These are phyloP conservation scores for Boletus rex-veris DNA, from an alignment of 768 basidiomycete species.

Conservation along the genomic window DNA sequence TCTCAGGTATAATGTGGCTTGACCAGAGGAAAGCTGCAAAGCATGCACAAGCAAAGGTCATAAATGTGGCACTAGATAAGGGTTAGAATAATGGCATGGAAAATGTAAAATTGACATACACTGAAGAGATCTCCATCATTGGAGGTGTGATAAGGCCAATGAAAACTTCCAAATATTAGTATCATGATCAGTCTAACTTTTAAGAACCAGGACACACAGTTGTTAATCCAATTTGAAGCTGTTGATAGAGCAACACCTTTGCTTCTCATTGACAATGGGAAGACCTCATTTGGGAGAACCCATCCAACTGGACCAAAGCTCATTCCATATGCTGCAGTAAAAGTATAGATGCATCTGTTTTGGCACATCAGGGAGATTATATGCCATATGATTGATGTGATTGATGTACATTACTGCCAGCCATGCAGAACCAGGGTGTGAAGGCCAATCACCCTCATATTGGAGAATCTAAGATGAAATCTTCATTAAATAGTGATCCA, in stretches of 20 bases:
- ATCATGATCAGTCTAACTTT: neutral
- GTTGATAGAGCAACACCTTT: constrained; percentile 82
- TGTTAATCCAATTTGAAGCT: constrained; percentile 84
- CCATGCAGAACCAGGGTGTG: constrained; percentile 61
- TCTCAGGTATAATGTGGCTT: constrained; percentile 68
- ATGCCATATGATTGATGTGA: neutral
- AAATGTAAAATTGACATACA: constrained; percentile 35
- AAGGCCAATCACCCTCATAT: constrained; percentile 55
- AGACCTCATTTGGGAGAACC: constrained; percentile 83
- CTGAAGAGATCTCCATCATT: constrained; percentile 56
- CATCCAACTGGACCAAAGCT: constrained; percentile 80
- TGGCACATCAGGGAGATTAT: neutral
- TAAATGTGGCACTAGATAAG: constrained; percentile 57
- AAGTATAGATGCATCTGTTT: constrained; percentile 60
- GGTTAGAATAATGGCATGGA: neutral
- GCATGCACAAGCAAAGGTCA: constrained; percentile 62
- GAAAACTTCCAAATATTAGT: constrained; percentile 46
- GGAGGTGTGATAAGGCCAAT: constrained; percentile 73
- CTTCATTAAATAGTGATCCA: neutral
- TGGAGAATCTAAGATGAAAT: constrained; percentile 37
- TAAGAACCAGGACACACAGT: constrained; percentile 45
- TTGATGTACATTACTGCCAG: constrained; percentile 56
- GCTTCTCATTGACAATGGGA: constrained; percentile 73
- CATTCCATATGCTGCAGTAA: constrained; percentile 74
- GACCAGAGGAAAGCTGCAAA: constrained; percentile 69